Conservation (phyloP, 345 rosid species). For the Microthlaspi erraticum region DNA sequence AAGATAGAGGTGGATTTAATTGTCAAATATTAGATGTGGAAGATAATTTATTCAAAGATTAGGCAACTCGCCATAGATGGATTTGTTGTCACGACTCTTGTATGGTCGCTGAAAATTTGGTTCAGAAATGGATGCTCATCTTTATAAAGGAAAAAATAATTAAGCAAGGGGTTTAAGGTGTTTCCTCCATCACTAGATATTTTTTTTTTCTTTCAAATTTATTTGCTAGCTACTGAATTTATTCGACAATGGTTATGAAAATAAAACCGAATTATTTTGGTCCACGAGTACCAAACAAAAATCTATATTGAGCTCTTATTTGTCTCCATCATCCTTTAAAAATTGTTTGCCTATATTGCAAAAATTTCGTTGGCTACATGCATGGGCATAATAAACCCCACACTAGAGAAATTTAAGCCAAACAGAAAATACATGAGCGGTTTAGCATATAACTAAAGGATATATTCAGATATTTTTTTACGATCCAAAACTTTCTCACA, state of each 20-base stretch:
- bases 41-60: constrained; percentile 1
- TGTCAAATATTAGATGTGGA: neutral
- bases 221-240: neutral
- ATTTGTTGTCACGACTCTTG: neutral
- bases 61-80: constrained; percentile 2
- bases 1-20: constrained; percentile 12
- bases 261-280: neutral
- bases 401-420: no score
- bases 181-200: neutral
- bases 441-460: no score
- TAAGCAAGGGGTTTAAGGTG: constrained; percentile 4
- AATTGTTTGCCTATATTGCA: no score
- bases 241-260: neutral
- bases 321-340: no score
- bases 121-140: neutral
- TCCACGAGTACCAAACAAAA: neutral
- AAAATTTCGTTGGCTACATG: no score
- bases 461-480: no score
- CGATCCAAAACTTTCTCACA: no score
- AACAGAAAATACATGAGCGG: no score
- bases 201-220: neutral
- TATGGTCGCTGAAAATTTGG: neutral
- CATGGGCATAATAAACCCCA: no score
- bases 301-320: neutral
- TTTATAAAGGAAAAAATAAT: constrained; percentile 9